Evolutionary conservation across 805 yeast genomes (phyloP), one percentile per base, ranked within the genome.

Genomic region (Wickerhamomyces rabaulensis): DNA sequence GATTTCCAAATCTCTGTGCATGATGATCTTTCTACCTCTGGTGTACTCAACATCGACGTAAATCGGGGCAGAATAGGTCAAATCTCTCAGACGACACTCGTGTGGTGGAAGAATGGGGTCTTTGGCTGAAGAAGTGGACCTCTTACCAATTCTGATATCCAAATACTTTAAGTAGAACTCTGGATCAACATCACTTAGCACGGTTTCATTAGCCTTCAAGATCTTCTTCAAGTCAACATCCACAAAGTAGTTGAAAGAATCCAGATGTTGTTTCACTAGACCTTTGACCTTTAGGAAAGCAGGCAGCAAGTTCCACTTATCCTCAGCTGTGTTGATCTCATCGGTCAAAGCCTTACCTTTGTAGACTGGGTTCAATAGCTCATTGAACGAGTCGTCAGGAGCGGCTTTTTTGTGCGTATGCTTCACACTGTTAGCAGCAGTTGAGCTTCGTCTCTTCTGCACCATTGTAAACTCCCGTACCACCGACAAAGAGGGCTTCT

Each of bases 41-140:
- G 98, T 94, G 63, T 94, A 94, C 62, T 94, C 99, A 21, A 94
- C 96, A 68, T 94, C 99, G 42, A 92, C 99, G 58, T 84, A 87
- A 35, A 92, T 87, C 2, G 97, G 97, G 1, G 98, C 97, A 40
- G 95, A 84, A 60, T 92, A 92, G 0, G 97, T 89, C 71, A 91
- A 74, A 60, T 92, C 99, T 66, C 99, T 79, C 52, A 92, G 73
- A 54, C 99, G 77, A 68, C 99, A 92, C 67, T 92, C 97, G 61
- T 92, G 99, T 2, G 99, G 99, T 0, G 92, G 87, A 26, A 82
- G 66, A 35, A 82, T 71, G 39, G 82, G 82, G 56, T 84, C 90
- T 43, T 75, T 79, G 16, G 62, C 47, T 5, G 62, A 55, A 15
- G 80, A 71, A n/a, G 75, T 69, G n/a, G 86, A 78, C 55, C 75